Evolutionary conservation across 129 eudicot genomes (phyloP).

Genomic region (Escallonia rubra): DNA sequence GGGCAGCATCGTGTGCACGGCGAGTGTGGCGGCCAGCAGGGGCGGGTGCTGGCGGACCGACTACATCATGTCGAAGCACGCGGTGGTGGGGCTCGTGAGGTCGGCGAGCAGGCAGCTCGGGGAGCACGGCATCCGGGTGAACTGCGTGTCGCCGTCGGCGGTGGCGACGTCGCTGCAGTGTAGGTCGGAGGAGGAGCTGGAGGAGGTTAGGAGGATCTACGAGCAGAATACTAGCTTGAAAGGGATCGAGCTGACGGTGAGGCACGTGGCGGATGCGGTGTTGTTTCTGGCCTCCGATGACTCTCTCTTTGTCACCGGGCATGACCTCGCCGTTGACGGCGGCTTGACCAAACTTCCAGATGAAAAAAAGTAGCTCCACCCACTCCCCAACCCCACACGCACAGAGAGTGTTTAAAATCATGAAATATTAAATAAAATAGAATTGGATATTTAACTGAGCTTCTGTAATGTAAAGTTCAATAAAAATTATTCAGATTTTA

Average conservation of each 20-base stretch:
- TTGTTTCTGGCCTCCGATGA: slow-evolving; percentile 21
- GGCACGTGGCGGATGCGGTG: slow-evolving; percentile 18
- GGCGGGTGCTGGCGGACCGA: slow-evolving; percentile 16
- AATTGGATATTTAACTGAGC: too few species aligned
- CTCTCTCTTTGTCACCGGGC: slow-evolving; percentile 20
- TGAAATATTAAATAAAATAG: too few species aligned
- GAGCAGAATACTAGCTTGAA: slow-evolving; percentile 13
- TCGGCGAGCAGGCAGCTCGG: slow-evolving; percentile 26
- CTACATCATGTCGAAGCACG: slow-evolving; percentile 23
- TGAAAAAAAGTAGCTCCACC: neutral
- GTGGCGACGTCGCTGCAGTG: slow-evolving; percentile 12
- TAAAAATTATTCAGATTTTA: too few species aligned
- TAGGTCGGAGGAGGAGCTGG: neutral
- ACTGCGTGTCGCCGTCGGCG: slow-evolving; percentile 20
- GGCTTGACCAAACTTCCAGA: slow-evolving; percentile 9
- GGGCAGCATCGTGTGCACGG: slow-evolving; percentile 21
- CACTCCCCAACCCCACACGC: too few species aligned
- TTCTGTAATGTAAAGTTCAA: too few species aligned
- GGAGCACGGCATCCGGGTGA: slow-evolving; percentile 21
- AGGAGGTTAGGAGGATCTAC: slow-evolving; percentile 9
- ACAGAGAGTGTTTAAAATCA: too few species aligned
- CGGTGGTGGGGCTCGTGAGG: slow-evolving; percentile 15
- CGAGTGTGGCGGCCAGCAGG: slow-evolving; percentile 15
- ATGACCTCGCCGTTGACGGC: slow-evolving; percentile 23
- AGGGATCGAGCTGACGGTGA: slow-evolving; percentile 12